Base-by-base conservation (phyloP, 139 green algal genomes). In the Coelastrella sp. region DNA sequence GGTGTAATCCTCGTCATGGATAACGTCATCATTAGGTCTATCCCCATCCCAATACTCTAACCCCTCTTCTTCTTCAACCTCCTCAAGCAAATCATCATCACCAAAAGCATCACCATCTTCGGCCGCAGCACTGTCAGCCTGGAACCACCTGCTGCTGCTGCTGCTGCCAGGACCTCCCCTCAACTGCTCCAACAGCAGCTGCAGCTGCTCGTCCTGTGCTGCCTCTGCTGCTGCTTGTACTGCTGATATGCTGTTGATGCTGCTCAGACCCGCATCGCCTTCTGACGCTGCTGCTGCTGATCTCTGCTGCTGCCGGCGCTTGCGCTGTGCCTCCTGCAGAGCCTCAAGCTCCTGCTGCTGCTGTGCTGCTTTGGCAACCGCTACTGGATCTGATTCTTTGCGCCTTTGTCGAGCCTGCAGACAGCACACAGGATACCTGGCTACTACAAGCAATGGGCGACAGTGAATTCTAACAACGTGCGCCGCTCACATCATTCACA, bases 171-270 rank as follows among this genome's bases (percentile, higher is more conserved):
- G 13, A 2, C 62, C 30, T 2, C 8, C 45, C 0, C 72, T 23
- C 45, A 80, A 34, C 72, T 80, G 72, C 72, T 80, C 30, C 15
- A 80, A 48, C 72, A 80, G 72, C n/a, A 80, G 72, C 72, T 80
- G 45, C 72, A 80, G 48, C 48, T 80, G 72, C 72, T 64, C 72
- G 34, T 80, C 72, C 30, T 80, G 72, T 21, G 38, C 72, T 21
- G 45, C 72, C 48, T 45, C 72, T 32, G 48, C 48, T 13, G 72
- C 72, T 6, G 72, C 45, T 35, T 30, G 45, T 66, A 30, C 72
- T 48, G 45, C 72, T 30, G 27, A 67, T 30, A 66, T 30, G 27
- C 48, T 66, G 48, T 21, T 51, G 67, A 23, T 51, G 27, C 48
- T 19, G 41, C n/a, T n/a, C n/a, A n/a, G n/a, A n/a, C n/a, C n/a